Evolutionary conservation across 1,139 yeast genomes (phyloP), one percentile per base, ranked within the genome.

Genomic region (Diutina mesorugosa): DNA sequence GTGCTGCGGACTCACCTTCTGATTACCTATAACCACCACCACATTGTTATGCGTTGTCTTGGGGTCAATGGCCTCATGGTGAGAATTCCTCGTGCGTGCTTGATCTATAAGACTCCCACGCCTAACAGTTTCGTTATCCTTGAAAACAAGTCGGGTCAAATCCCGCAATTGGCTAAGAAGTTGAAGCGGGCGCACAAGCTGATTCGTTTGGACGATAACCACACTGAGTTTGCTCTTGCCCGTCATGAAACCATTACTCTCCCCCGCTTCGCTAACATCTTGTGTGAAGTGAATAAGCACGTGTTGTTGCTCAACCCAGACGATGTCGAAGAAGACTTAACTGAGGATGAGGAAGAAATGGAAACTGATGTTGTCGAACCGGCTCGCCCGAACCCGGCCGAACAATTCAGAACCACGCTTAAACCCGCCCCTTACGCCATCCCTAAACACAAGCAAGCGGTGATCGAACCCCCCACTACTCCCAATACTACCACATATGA

Each of bases 21-120:
- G 28, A 61, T 74, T 16, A 62, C 66, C 47, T 67, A 69, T 59
- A 62, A 65, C 53, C 60, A 62, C 6, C 64, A 66, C 51, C 67
- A 62, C 57, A 72, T 67, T 62, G 67, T 61, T 6, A 67, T 87
- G 57, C 76, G 75, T 54, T 87, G 95, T 65, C 65, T 81, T 59
- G 95, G 95, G 1, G 78, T 81, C 71, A 87, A 87, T 64, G 95
- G 95, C 4, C 70, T 85, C 58, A 80, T 79, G 26, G 77, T 87
- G 45, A 74, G 79, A 10, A 77, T 87, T 55, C 91, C 91, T 1
- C 69, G 69, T 57, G 66, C 74, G 18, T 76, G 80, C 59, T 65
- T 65, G 38, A 76, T 75, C 12, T 50, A 50, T 26, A n/a, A 45
- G 7, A 63, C 72, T 16, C 64, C 65, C 47, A 57, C 63, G 4